These are phyloP conservation scores for Heliamphora exappendiculata DNA, from an alignment of 148 eudicot species.

Conservation along the genomic window DNA sequence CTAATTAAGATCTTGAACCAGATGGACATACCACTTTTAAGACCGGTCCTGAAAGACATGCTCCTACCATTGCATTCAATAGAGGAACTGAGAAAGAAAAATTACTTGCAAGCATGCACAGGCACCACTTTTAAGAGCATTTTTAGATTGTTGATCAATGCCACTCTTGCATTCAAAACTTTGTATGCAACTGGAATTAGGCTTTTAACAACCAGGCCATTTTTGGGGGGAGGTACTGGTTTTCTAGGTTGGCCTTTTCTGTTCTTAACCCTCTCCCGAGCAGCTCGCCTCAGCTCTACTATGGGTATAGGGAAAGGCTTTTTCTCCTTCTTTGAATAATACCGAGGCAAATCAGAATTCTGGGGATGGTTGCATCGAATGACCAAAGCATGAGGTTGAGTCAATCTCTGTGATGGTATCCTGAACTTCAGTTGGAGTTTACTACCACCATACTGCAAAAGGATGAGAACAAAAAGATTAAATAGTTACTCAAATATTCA, in stretches of 20 bases:
- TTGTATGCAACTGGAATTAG: conserved; percentile 82
- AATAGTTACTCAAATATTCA: neutral
- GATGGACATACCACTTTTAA: neutral
- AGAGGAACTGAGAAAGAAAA: conserved; percentile 20
- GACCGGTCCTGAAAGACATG: neutral
- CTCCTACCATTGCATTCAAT: neutral
- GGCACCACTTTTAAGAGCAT: conserved; percentile 75
- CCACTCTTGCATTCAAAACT: conserved; percentile 70
- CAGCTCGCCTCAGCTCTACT: conserved; percentile 86
- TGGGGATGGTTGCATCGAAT: conserved; percentile 63
- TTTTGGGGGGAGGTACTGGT: conserved; percentile 75
- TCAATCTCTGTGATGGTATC: conserved; percentile 17
- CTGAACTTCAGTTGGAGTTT: conserved; percentile 17
- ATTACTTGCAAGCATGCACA: conserved; percentile 89
- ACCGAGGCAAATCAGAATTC: conserved; percentile 83
- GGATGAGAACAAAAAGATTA: neutral
- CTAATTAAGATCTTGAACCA: neutral
- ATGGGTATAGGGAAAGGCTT: conserved; percentile 89
- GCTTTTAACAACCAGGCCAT: conserved; percentile 65
- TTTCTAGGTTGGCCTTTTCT: conserved; percentile 57
- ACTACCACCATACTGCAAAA: conserved; percentile 39
- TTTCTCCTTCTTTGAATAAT: conserved; percentile 76
- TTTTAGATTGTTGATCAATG: conserved; percentile 77
- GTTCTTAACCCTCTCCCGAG: conserved; percentile 76
- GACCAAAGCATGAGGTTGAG: conserved; percentile 25